A percentile compares a stretch with the other conserved stretches of the same genome.
These are phyloP conservation scores for Venturia effusa DNA, from an alignment of 2,329 filamentous ascomycete species.

Conservation along the genomic window DNA sequence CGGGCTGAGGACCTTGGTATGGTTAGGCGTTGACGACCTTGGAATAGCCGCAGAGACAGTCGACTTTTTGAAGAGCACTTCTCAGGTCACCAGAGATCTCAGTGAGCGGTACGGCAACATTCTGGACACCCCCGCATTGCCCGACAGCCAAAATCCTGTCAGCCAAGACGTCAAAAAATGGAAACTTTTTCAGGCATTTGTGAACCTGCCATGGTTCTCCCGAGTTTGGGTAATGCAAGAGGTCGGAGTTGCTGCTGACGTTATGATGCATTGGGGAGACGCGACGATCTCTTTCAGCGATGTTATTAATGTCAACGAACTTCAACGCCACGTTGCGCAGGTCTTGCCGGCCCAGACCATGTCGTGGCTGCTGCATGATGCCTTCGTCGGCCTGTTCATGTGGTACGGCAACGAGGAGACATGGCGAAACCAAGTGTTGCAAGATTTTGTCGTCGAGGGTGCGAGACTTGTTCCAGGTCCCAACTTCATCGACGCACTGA, in stretches of 20 bases:
- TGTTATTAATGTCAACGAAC: conserved; percentile 7
- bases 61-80: background rate
- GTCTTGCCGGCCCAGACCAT: background rate
- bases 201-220: conserved; percentile 1
- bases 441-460: background rate
- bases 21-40: background rate
- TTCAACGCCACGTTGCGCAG: background rate
- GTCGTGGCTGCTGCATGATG: conserved; percentile 1
- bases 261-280: conserved; percentile 4
- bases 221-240: conserved; percentile 8
- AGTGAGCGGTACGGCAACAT: background rate
- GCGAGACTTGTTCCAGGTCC: background rate
- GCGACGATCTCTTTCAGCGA: conserved; percentile 6
- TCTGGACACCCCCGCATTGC: background rate
- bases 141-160: background rate
- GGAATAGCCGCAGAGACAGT: background rate
- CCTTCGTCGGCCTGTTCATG: background rate
- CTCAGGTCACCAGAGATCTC: background rate
- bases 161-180: background rate
- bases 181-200: background rate
- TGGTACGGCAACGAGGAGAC: background rate
- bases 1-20: background rate
- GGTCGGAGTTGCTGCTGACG: background rate
- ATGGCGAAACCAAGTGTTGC: background rate
- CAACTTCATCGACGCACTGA: conserved; percentile 1